Base-by-base conservation (phyloP, 768 basidiomycete species). In the Panellus pusillus region DNA sequence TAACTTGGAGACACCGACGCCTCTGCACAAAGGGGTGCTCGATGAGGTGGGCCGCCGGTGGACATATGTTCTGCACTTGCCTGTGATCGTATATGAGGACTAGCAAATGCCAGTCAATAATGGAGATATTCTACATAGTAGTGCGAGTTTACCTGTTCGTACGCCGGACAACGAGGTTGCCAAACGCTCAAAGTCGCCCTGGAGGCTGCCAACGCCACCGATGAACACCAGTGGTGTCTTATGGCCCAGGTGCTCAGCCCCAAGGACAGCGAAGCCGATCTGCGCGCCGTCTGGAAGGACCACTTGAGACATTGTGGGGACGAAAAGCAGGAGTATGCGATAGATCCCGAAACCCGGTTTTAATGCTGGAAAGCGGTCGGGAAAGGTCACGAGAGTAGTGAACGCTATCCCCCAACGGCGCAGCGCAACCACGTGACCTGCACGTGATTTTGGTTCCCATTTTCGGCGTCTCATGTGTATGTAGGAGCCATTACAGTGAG, bases 81-180 rank as follows among this genome's bases (percentile, higher is more conserved):
- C 72, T 67, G 55, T 77, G 76, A 55, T 79, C 77, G 62, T 72
- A 78, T 11, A 76, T 53, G 18, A 79, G 61, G n/a, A 79, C 77
- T 79, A 14, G 42, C 9, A 35, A 4, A 40, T n/a, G n/a, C n/a
- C n/a, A n/a, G n/a, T 31, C 37, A 17, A 49, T 40, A 50, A 24
- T 15, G 4, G 12, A 50, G 12, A 24, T 12, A 18, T 19, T 35
- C 36, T 29, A 37, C 18, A 9, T 31, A 46, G 12, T 12, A 31
- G 24, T 19, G 15, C 14, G 44, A 47, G 50, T 42, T 55, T 62
- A 78, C 78, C 76, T 66, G 76, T 74, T 20, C 73, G 72, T 9
- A 64, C 71, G 50, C 66, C 58, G 36, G 70, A 65, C 17, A 79
- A 66, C 20, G 62, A 63, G 6, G 58, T 61, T 1, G 62, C 66